Evolutionary conservation across 371 early-diverging fungal genomes (phyloP), one percentile per base, ranked within the genome.

Genomic region (Funneliformis caledonium): DNA sequence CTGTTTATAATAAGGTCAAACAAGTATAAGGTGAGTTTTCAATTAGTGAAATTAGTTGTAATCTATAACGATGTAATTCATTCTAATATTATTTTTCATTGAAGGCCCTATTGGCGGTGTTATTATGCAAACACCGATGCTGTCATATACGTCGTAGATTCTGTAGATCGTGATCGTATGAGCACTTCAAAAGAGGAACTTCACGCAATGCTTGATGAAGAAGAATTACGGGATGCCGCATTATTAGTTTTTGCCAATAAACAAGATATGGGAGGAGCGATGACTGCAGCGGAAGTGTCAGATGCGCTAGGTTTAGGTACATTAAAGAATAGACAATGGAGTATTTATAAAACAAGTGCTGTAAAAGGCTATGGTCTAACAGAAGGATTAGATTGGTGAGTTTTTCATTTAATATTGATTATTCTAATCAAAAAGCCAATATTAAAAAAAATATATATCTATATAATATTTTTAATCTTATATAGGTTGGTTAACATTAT

Each of bases 111-210:
- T 85, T 96, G 96, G 96, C 89, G 96, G 78, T 95, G 95, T 86
- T 93, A 93, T 86, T 98, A 97, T 88, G 95, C 97, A 83, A 97
- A 97, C 86, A 98, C 98, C 31, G 96, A 98, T 83, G 98, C 97
- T 47, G 94, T 98, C 80, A 97, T 98, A 80, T 98, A 97, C 83
- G 98, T 98, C 42, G 97, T 98, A 62, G 99, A 98, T 88, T 94
- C 94, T 64, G 91, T 92, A 80, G 99, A 98, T 88, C 89, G 94
- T 78, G 97, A 97, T 82, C 93, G 99, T 82, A 92, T 98, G 77
- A 89, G 91, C 76, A 94, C 94, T 47, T 90, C 94, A 65, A 91
- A 94, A 80, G 95, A 97, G 81, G 99, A 98, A 86, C 89, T 98
- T 83, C 90, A 92, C 81, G 87, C 92, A 42, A 95, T 96, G 95